Evolutionary conservation across 1,139 yeast genomes (phyloP).

Genomic region (Yamadazyma conglobata): DNA sequence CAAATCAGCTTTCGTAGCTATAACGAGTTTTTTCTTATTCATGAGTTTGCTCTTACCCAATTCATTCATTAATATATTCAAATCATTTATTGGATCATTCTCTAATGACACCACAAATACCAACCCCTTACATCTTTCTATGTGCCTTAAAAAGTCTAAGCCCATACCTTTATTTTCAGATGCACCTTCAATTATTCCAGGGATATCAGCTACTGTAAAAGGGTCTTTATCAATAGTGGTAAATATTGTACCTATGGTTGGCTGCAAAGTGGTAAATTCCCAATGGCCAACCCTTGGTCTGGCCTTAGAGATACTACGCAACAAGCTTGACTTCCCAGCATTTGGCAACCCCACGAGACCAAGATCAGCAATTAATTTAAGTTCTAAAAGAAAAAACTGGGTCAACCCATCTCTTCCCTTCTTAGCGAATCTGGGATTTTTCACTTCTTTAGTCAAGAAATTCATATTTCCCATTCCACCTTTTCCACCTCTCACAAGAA

Average conservation of each 20-base stretch:
- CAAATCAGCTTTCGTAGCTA: slow-evolving; percentile 90
- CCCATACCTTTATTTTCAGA: slow-evolving; percentile 88
- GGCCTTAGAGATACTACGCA: slow-evolving; percentile 87
- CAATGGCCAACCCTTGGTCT: slow-evolving; percentile 92
- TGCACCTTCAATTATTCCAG: slow-evolving; percentile 92
- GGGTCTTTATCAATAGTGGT: slow-evolving; percentile 64
- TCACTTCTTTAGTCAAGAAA: slow-evolving; percentile 73
- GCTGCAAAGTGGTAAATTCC: slow-evolving; percentile 93
- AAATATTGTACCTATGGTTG: slow-evolving; percentile 84
- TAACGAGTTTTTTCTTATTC: slow-evolving; percentile 63
- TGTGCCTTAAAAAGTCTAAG: slow-evolving; percentile 82
- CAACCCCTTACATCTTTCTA: slow-evolving; percentile 86
- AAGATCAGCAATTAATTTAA: slow-evolving; percentile 84
- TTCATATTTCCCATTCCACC: slow-evolving; percentile 98
- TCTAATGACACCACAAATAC: slow-evolving; percentile 85
- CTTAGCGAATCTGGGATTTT: slow-evolving; percentile 88
- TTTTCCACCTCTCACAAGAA: slow-evolving; percentile 75
- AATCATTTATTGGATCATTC: slow-evolving; percentile 59
- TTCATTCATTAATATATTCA: slow-evolving; percentile 60
- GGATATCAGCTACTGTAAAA: slow-evolving; percentile 95
- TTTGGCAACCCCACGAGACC: slow-evolving; percentile 95
- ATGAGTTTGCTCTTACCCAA: slow-evolving; percentile 61
- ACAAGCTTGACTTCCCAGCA: slow-evolving; percentile 89
- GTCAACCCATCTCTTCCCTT: slow-evolving; percentile 70
- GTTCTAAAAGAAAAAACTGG: slow-evolving; percentile 69